Conservation (phyloP, 768 basidiomycete species). For the Termitomyces bulborhizus region DNA sequence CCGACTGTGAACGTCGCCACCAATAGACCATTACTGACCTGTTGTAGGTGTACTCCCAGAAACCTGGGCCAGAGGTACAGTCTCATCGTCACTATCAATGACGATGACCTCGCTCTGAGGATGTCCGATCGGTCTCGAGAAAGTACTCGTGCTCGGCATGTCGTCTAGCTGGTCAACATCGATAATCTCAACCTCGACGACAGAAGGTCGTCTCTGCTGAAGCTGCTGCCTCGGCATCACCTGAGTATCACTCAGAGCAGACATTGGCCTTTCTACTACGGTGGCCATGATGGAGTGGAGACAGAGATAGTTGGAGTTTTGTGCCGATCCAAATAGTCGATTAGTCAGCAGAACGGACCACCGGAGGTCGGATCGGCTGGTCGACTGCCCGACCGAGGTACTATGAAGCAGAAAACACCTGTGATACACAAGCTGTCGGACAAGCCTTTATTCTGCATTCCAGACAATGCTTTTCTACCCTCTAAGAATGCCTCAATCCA, state of each 20-base stretch:
- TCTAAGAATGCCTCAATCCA: background rate
- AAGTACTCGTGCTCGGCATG: slow-evolving; percentile 9
- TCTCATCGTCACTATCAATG: slow-evolving; percentile 33
- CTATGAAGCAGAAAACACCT: too few species aligned
- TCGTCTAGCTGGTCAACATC: slow-evolving; percentile 36
- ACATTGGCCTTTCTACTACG: slow-evolving; percentile 21
- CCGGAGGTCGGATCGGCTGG: too few species aligned
- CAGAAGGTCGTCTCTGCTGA: slow-evolving; percentile 17
- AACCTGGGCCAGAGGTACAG: slow-evolving; percentile 11
- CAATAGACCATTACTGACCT: slow-evolving; percentile 9
- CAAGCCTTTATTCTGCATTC: background rate
- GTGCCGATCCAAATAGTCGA: background rate
- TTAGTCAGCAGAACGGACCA: slow-evolving; percentile 6
- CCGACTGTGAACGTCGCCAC: background rate
- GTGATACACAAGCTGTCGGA: background rate
- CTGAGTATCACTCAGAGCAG: slow-evolving; percentile 18
- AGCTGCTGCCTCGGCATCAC: slow-evolving; percentile 1
- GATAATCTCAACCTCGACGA: slow-evolving; percentile 39
- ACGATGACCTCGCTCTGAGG: slow-evolving; percentile 26
- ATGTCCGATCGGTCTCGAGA: slow-evolving; percentile 1
- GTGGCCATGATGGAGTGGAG: slow-evolving; percentile 22
- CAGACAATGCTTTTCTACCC: background rate
- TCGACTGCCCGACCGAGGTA: too few species aligned
- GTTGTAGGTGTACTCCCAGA: slow-evolving; percentile 7
- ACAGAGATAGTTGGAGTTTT: slow-evolving; percentile 10